Evolutionary conservation across 108 stramenopile species (phyloP), one percentile per base, ranked within the genome.

Genomic region (Aureococcus anophagefferens): DNA sequence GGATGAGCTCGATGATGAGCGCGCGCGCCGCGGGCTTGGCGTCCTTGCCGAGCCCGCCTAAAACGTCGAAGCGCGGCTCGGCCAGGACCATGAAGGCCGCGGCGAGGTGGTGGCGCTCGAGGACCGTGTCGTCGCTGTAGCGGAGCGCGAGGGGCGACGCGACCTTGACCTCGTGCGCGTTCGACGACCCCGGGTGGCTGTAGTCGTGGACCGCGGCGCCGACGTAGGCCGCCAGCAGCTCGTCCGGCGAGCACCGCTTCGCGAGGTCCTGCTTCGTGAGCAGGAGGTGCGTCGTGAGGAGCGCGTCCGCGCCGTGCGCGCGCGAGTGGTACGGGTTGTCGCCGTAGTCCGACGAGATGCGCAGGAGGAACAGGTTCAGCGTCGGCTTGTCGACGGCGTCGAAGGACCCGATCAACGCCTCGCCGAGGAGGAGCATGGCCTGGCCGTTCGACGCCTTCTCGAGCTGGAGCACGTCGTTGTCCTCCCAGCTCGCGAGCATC

Each of bases 31-130:
- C 63, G 69, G 46, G 30, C 25, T 80, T 71, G 36, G 73, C n/a
- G 35, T 46, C 68, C 3, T 35, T 46, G 59, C 14, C 16, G 21
- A 77, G 40, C 64, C 65, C 40, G 25, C 33, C 37, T 33, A 83
- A 71, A 40, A 85, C 59, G 32, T 83, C 65, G 25, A 46, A 45
- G 25, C 71, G 35, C 25, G 72, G 76, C 28, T 72, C 30, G 29
- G 64, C 31, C 68, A 85, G 44, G 28, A 86, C 13, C 21, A 45
- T 25, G 45, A 83, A 86, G 17, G 84, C 77, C 35, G 79, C 82
- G 0, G 84, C 63, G 16, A 74, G 40, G 77, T 86, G 85, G 68
- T 82, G 80, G 77, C 82, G 83, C 68, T 86, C 85, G 31, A 85
- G 74, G 46, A 86, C 82, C 15, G 74, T 65, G 3, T 66, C 64